phyloP scores from a whole-genome alignment of 1,284 basidiomycete genomes.

The Bjerkandera adusta region DNA sequence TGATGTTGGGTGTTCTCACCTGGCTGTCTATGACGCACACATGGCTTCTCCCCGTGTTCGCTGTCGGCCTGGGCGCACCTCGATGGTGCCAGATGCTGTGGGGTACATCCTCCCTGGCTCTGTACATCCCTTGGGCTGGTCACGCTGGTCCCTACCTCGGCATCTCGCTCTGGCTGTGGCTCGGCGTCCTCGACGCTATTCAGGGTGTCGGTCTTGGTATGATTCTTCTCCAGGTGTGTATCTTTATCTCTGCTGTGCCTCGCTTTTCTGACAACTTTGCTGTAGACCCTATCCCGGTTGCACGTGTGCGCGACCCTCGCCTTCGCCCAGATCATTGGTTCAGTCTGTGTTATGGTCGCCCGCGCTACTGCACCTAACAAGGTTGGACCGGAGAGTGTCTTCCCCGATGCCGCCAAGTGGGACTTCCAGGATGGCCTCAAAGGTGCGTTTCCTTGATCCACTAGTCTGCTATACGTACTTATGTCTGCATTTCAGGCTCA shows the following conservation, averaged over 20 bases:
- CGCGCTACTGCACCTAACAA: conserved; percentile 83
- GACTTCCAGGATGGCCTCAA: conserved; percentile 68
- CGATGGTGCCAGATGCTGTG: conserved; percentile 93
- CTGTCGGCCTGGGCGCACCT: conserved; percentile 88
- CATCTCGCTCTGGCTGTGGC: conserved; percentile 88
- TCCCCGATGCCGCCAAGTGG: conserved; percentile 91
- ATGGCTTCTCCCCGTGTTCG: conserved; percentile 91
- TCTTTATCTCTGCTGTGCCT: background rate
- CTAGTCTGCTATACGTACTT: conserved; percentile 8
- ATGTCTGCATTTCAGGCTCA: conserved; percentile 41
- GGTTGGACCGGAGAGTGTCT: conserved; percentile 83
- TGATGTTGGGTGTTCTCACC: conserved; percentile 73
- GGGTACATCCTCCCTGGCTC: conserved; percentile 83
- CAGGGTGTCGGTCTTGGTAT: conserved; percentile 93
- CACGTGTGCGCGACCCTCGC: conserved; percentile 92
- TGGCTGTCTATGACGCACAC: conserved; percentile 90
- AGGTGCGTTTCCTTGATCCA: conserved; percentile 35
- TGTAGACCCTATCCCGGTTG: conserved; percentile 79
- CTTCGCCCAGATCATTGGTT: conserved; percentile 81
- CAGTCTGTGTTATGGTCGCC: conserved; percentile 81
- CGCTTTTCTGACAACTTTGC: conserved; percentile 23
- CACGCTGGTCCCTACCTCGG: conserved; percentile 82
- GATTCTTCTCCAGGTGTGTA: conserved; percentile 80
- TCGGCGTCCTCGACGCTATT: conserved; percentile 88
- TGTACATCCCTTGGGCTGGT: conserved; percentile 93